phyloP scores from a whole-genome alignment of 1,139 yeast genomes.

The Protomyces macrosporus region DNA sequence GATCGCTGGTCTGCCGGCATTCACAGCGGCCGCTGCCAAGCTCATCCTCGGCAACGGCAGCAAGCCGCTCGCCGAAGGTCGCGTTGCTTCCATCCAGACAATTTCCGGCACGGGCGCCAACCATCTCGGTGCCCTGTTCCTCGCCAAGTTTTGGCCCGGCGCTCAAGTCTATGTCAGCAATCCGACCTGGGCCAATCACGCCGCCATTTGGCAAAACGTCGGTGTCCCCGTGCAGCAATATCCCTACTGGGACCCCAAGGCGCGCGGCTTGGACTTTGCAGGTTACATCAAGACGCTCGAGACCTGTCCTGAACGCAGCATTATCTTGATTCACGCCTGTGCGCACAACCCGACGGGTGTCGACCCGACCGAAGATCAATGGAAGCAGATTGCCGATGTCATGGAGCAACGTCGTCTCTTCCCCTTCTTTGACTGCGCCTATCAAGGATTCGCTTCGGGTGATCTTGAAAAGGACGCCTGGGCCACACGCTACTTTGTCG shows the following conservation, averaged over 20 bases:
- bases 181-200: constrained; percentile 98
- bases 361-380: constrained; percentile 74
- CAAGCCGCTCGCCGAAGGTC: constrained; percentile 26
- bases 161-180: constrained; percentile 73
- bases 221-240: constrained; percentile 55
- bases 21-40: constrained; percentile 68
- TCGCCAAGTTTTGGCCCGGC: constrained; percentile 43
- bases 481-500: constrained; percentile 45
- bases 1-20: constrained; percentile 71
- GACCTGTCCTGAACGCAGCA: constrained; percentile 46
- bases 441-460: constrained; percentile 90
- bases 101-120: constrained; percentile 95
- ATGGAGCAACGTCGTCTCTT: constrained; percentile 55
- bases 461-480: constrained; percentile 50
- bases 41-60: constrained; percentile 60
- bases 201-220: constrained; percentile 71
- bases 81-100: constrained; percentile 64
- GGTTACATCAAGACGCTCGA: constrained; percentile 39
- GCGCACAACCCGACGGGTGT: constrained; percentile 97
- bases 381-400: constrained; percentile 65
- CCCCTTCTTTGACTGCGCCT: constrained; percentile 85
- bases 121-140: constrained; percentile 76
- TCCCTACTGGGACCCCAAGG: constrained; percentile 71
- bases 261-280: constrained; percentile 58
- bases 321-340: constrained; percentile 82